Conservation (phyloP, 2,329 filamentous ascomycete genomes). For the Aspergillus caelatus region DNA sequence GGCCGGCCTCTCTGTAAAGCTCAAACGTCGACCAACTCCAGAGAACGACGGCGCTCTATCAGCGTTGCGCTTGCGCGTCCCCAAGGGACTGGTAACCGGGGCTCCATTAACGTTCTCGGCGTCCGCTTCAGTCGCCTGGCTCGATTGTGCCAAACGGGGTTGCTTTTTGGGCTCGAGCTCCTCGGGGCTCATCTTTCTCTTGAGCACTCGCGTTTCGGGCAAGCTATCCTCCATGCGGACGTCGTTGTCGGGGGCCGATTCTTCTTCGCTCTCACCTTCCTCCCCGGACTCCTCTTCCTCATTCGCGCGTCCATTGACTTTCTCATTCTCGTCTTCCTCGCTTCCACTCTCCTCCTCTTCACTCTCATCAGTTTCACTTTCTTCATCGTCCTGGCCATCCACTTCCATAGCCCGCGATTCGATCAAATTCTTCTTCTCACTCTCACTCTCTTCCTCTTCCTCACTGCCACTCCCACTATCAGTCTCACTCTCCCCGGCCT, state of each 20-base stretch:
- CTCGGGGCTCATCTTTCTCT: slow-evolving; percentile 31
- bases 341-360: not conserved
- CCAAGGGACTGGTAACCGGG: slow-evolving; percentile 19
- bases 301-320: not conserved
- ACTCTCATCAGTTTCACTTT: not conserved
- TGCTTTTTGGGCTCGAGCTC: slow-evolving; percentile 26
- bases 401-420: not conserved
- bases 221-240: slow-evolving; percentile 20
- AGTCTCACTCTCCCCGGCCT: slow-evolving; percentile 13
- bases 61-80: slow-evolving; percentile 10
- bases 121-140: slow-evolving; percentile 5
- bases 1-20: slow-evolving; percentile 18
- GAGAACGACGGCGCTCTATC: slow-evolving; percentile 26
- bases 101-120: slow-evolving; percentile 6
- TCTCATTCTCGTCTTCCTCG: not conserved
- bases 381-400: not conserved
- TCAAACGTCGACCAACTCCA: slow-evolving; percentile 19
- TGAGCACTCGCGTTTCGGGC: slow-evolving; percentile 15
- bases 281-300: not conserved
- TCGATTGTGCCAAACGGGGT: slow-evolving; percentile 24
- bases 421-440: slow-evolving; percentile 1
- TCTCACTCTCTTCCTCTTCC: not conserved
- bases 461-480: not conserved
- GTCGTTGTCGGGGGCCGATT: slow-evolving; percentile 19
- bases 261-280: slow-evolving; percentile 1